Evolutionary conservation across 257 asterid species (phyloP).

Genomic region (Fraxinus pennsylvanica): DNA sequence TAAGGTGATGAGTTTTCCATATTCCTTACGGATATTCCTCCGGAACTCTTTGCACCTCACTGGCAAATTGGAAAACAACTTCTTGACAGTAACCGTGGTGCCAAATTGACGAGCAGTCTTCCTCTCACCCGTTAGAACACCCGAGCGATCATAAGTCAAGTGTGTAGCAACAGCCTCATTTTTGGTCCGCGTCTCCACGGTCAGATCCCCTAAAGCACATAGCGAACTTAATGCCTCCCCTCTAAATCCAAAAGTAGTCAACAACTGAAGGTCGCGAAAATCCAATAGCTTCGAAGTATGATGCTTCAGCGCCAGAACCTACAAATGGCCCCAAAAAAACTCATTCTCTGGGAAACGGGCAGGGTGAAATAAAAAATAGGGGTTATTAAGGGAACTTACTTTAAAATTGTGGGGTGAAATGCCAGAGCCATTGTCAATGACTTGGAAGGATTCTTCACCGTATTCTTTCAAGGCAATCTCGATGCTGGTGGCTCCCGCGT

Average conservation of each 20-base stretch:
- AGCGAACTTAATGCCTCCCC: slow-evolving; percentile 99
- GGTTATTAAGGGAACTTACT: slow-evolving; percentile 35
- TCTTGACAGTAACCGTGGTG: slow-evolving; percentile 85
- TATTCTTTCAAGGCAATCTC: slow-evolving; percentile 74
- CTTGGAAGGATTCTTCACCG: slow-evolving; percentile 84
- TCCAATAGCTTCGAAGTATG: slow-evolving; percentile 88
- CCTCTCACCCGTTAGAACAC: slow-evolving; percentile 67
- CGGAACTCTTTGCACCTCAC: slow-evolving; percentile 91
- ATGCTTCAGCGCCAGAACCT: slow-evolving; percentile 88
- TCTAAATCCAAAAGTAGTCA: slow-evolving; percentile 88
- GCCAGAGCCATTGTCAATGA: slow-evolving; percentile 89
- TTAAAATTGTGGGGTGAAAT: slow-evolving; percentile 77
- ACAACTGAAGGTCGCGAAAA: slow-evolving; percentile 78
- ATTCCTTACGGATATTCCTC: slow-evolving; percentile 83
- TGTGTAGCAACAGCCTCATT: slow-evolving; percentile 87
- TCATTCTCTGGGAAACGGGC: neutral
- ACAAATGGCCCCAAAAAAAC: slow-evolving; percentile 2
- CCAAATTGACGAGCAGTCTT: slow-evolving; percentile 93
- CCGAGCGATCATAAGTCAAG: slow-evolving; percentile 70
- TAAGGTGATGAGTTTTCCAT: slow-evolving; percentile 80
- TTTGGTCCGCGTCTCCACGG: slow-evolving; percentile 81
- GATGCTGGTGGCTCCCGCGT: slow-evolving; percentile 87
- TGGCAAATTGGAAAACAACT: slow-evolving; percentile 81
- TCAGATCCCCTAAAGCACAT: slow-evolving; percentile 77
- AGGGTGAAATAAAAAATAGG: neutral